Evolutionary conservation across 2,329 filamentous ascomycete genomes (phyloP).

Genomic region (Apiospora phragmitis): DNA sequence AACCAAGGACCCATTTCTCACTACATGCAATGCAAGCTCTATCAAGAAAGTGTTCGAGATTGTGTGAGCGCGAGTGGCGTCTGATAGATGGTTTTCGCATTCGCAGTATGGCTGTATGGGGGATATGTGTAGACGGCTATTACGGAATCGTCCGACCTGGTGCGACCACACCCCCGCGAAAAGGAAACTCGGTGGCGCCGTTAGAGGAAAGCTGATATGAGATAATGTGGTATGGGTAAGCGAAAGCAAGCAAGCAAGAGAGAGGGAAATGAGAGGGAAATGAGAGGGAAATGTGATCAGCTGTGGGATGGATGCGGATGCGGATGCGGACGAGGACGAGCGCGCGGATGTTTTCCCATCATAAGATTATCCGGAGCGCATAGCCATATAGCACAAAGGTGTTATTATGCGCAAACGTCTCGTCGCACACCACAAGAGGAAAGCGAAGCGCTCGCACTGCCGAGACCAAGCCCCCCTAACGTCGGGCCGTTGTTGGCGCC

Average conservation of each 20-base stretch:
- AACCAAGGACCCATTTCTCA: neutral
- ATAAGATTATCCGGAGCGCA: neutral
- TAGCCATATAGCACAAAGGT: neutral
- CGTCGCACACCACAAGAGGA: neutral
- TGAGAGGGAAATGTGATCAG: neutral
- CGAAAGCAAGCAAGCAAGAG: neutral
- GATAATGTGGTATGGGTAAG: neutral
- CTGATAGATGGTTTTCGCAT: neutral
- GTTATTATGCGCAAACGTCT: neutral
- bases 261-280: no score
- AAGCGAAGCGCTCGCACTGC: neutral
- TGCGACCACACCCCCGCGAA: neutral
- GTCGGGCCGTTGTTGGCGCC: constrained; percentile 5
- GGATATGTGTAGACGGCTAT: no score
- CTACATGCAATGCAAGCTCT: neutral
- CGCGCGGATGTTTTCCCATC: neutral
- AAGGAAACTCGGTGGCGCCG: neutral
- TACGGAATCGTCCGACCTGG: neutral
- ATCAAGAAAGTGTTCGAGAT: neutral
- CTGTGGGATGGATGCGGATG: no score
- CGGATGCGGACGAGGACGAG: neutral
- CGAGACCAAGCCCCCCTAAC: neutral
- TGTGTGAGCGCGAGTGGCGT: neutral
- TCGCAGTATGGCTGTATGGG: neutral
- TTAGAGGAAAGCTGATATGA: neutral